These are phyloP conservation scores for Nigrospora osmanthi DNA, from an alignment of 2,329 filamentous ascomycete species.

Conservation along the genomic window DNA sequence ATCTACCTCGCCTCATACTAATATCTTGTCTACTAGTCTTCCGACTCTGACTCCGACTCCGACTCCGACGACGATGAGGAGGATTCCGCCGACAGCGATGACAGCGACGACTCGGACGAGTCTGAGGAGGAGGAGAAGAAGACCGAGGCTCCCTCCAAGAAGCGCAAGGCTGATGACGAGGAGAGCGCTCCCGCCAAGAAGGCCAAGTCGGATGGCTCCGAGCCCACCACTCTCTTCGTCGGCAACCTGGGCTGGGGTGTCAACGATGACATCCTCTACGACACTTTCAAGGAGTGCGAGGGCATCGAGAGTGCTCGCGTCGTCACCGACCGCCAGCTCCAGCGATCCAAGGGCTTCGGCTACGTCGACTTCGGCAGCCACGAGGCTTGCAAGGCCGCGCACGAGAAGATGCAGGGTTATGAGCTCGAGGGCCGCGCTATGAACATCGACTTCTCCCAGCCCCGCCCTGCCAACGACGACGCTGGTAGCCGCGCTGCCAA, in stretches of 20 bases:
- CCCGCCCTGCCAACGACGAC: conserved; percentile 49
- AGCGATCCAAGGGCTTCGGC: conserved; percentile 85
- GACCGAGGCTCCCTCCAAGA: conserved; percentile 41
- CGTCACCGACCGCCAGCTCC: conserved; percentile 73
- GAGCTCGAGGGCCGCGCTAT: conserved; percentile 68
- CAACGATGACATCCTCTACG: conserved; percentile 72
- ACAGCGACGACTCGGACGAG: conserved; percentile 23
- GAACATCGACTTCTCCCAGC: conserved; percentile 72
- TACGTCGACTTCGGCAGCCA: conserved; percentile 78
- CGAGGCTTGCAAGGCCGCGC: conserved; percentile 62
- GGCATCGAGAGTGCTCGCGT: conserved; percentile 68
- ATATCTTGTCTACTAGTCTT: conserved; percentile 2
- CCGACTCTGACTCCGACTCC: conserved; percentile 18
- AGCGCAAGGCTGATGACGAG: conserved; percentile 58
- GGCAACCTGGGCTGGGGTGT: conserved; percentile 89
- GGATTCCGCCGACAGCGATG: conserved; percentile 20
- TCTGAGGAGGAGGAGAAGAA: conserved; percentile 31
- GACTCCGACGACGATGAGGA: conserved; percentile 16
- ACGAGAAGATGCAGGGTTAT: conserved; percentile 65
- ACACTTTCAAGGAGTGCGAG: conserved; percentile 75
- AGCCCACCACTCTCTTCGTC: conserved; percentile 68
- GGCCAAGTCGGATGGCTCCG: conserved; percentile 50
- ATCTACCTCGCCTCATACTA: conserved; percentile 1
- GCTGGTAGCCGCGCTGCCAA: conserved; percentile 52
- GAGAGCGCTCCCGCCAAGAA: conserved; percentile 51